Evolutionary conservation across 2,329 filamentous ascomycete species (phyloP), one percentile per base, ranked within the genome.

Genomic region (Pseudogymnoascus sp.): DNA sequence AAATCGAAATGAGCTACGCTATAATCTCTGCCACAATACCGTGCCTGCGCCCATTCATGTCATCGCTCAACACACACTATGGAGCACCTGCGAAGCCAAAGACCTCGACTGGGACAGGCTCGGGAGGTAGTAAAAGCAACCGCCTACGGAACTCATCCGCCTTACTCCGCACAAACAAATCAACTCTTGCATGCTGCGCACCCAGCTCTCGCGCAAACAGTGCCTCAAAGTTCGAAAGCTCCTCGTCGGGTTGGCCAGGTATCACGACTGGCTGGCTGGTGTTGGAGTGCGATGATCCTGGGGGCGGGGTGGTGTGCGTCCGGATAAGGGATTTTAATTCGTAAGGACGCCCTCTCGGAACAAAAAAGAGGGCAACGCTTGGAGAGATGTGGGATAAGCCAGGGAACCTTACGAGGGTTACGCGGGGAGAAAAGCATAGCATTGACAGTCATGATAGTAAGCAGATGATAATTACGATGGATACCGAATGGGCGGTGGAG

Each of bases 241-340:
- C 75, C 7, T 78, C 74, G 71, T 88, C 85, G 67, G 80, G 80
- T 61, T 88, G 84, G 13, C 89, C 89, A 1, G 90, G 90, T 61
- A 94, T 92, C 17, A 86, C 81, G 62, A 92, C 84, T 51, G 88
- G 87, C 67, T 79, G 80, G 31, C 33, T 39, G 31, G 17, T 9
- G 3, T 39, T 10, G 29, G 79, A 79, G 44, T 51, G 44, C 44
- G 44, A 51, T n/a, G 44, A 51, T 58, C 86, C 87, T 69, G 89
- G 84, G 73, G 87, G 84, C 48, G 82, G 83, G 10, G 86, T 88
- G 1, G 91, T 95, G 71, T 91, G 84, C 64, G 83, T 83, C 74
- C 93, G 94, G 79, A 95, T 93, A 70, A 90, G 81, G 73, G 90
- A 83, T 75, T 95, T 95, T 66, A 95, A 82, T 58, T 89, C 89